Evolutionary conservation across 768 basidiomycete genomes (phyloP).

Genomic region (Rhizopogon vinicolor): DNA sequence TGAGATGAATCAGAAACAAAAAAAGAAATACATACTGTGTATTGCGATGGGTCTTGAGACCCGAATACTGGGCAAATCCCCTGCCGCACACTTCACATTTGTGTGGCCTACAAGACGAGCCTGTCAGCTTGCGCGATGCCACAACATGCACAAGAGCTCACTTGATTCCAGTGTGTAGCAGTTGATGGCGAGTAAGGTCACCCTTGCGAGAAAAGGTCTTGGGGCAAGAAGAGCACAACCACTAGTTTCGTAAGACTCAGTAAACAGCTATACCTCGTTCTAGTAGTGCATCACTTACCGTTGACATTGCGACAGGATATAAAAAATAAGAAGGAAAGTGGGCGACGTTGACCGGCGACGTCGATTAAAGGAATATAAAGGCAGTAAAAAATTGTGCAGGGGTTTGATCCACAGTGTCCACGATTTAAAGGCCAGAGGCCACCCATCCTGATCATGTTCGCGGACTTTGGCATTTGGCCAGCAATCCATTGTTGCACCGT

Average conservation of each 20-base stretch:
- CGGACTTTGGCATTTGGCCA: slow-evolving; percentile 4
- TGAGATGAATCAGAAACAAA: slow-evolving; percentile 1
- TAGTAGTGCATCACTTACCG: neutral
- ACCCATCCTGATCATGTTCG: slow-evolving; percentile 9
- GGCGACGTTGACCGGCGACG: slow-evolving; percentile 46
- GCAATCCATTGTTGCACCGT: slow-evolving; percentile 18
- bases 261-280: no score
- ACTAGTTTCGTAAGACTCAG: slow-evolving; percentile 18
- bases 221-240: slow-evolving; percentile 38
- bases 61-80: slow-evolving; percentile 54
- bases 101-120: slow-evolving; percentile 38
- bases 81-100: slow-evolving; percentile 49
- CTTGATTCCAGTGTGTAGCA: slow-evolving; percentile 48
- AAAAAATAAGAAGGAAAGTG: slow-evolving; percentile 12
- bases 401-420: neutral
- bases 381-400: slow-evolving; percentile 8
- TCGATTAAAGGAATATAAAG: slow-evolving; percentile 18
- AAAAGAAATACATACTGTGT: slow-evolving; percentile 47
- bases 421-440: slow-evolving; percentile 16
- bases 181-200: slow-evolving; percentile 56
- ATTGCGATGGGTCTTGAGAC: slow-evolving; percentile 60
- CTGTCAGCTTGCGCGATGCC: neutral
- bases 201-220: slow-evolving; percentile 52
- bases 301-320: neutral
- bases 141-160: slow-evolving; percentile 17